Base-by-base conservation (phyloP, 2,329 filamentous ascomycete genomes). In the Aspergillus viridinutans region DNA sequence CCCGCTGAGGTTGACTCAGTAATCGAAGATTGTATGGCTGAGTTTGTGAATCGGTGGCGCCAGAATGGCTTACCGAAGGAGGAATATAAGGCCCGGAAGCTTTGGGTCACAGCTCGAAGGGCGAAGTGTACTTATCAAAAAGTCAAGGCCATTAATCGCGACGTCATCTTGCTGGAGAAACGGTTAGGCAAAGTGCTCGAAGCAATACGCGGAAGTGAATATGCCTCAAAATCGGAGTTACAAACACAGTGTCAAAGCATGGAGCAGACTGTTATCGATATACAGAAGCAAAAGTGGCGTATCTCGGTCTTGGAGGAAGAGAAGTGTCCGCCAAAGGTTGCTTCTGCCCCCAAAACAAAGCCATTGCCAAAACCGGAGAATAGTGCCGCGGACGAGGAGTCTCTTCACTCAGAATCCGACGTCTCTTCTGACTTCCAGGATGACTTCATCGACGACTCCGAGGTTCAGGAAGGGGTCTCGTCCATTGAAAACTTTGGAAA, bases 251-350 rank as follows among this genome's bases (percentile, higher is more conserved):
- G 85, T 50, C 72, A 75, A 10, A 81, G 75, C 38, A 75, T 96
- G 54, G 85, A 93, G 58, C 75, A 78, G 4, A 90, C 81, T 3
- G 73, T 96, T 0, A 81, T 83, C 38, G 81, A 88, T 54, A 81
- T 83, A 50, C 69, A 78, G 60, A 64, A 66, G 26, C 64, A 68
- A 25, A 67, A 68, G 28, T 85, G 80, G 79, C 76, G 76, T 50
- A 69, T 78, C 35, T 66, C 67, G 9, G 67, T 80, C 1, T 72
- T 82, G 59, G 65, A 74, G 52, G 61, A 64, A 40, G 67, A 67
- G 12, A 65, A 58, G 49, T 72, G 67, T 49, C 73, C 70, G 7
- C 68, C 62, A 12, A 72, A 64, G 50, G 56, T 66, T 50, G 50
- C 57, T 49, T 49, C 56, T 38, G 57, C 56, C 10, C 59, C 65